Evolutionary conservation across 139 green algal genomes (phyloP).

Genomic region (Chlamydomonas incerta): DNA sequence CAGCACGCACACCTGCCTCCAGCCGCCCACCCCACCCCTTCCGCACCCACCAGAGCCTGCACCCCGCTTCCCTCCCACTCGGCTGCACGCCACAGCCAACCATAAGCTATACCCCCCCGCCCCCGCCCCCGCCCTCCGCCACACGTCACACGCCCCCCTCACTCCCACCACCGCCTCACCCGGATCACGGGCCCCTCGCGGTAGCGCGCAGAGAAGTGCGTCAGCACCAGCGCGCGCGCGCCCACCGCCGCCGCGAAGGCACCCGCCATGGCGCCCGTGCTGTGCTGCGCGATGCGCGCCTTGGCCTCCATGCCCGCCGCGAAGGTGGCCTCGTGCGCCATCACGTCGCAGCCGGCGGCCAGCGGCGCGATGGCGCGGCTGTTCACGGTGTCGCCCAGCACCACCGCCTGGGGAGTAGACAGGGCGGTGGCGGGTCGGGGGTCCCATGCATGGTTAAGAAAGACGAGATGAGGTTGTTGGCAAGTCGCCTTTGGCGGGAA

Average conservation of each 20-base stretch:
- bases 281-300: constrained; percentile 87
- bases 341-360: constrained; percentile 75
- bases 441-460: too few relatives aligned
- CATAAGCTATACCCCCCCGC: neutral
- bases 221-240: constrained; percentile 87
- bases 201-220: constrained; percentile 93
- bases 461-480: too few relatives aligned
- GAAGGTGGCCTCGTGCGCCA: constrained; percentile 96
- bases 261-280: constrained; percentile 90
- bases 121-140: neutral
- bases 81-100: too few relatives aligned
- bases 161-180: neutral
- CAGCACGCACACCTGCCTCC: too few relatives aligned
- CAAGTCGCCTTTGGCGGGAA: too few relatives aligned
- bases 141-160: too few relatives aligned
- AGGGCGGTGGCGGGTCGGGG: constrained; percentile 33
- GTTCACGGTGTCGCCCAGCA: constrained; percentile 94
- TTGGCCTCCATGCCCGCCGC: constrained; percentile 79
- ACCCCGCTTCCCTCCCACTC: too few relatives aligned
- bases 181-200: neutral
- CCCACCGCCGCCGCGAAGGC: constrained; percentile 82
- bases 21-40: too few relatives aligned
- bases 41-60: too few relatives aligned
- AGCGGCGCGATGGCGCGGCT: constrained; percentile 71
- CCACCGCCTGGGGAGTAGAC: constrained; percentile 73